phyloP scores from a whole-genome alignment of 2,329 filamentous ascomycete species.

The Metarhizium anisopliae region DNA sequence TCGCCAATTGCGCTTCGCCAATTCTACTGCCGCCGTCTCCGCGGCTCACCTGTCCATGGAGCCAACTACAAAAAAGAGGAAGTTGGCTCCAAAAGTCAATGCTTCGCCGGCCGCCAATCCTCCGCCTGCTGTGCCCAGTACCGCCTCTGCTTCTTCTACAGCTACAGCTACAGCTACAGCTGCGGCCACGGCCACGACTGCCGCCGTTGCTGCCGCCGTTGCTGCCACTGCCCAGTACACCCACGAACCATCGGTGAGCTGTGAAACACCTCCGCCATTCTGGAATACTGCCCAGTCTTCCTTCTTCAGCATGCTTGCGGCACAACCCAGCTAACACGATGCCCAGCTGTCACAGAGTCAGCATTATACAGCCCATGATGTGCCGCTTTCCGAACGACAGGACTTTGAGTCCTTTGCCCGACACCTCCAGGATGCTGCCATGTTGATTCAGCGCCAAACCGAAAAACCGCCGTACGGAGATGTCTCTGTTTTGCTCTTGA shows the following conservation, averaged over 20 bases:
- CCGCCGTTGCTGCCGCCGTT: not conserved
- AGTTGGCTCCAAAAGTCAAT: constrained; percentile 33
- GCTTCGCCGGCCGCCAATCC: constrained; percentile 20
- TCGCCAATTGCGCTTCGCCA: constrained; percentile 7
- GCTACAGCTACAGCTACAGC: no score
- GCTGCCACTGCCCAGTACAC: not conserved
- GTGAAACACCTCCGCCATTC: not conserved
- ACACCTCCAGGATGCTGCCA: constrained; percentile 59
- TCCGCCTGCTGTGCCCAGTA: constrained; percentile 14
- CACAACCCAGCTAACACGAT: not conserved
- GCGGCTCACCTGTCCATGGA: constrained; percentile 25
- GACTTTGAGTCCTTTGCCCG: constrained; percentile 60
- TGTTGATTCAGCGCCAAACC: constrained; percentile 56
- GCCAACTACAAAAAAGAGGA: constrained; percentile 33
- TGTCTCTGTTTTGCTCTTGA: constrained; percentile 51
- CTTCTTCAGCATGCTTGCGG: not conserved
- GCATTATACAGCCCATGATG: constrained; percentile 30
- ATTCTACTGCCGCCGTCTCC: constrained; percentile 10
- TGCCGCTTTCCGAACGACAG: constrained; percentile 38
- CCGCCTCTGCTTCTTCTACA: not conserved
- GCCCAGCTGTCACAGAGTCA: constrained; percentile 15
- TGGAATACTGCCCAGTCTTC: not conserved
- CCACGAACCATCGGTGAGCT: constrained; percentile 7
- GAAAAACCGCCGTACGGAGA: constrained; percentile 47
- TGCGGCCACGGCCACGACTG: not conserved